Conservation (phyloP, 352 stramenopile genomes). For the Phytophthora sp. region DNA sequence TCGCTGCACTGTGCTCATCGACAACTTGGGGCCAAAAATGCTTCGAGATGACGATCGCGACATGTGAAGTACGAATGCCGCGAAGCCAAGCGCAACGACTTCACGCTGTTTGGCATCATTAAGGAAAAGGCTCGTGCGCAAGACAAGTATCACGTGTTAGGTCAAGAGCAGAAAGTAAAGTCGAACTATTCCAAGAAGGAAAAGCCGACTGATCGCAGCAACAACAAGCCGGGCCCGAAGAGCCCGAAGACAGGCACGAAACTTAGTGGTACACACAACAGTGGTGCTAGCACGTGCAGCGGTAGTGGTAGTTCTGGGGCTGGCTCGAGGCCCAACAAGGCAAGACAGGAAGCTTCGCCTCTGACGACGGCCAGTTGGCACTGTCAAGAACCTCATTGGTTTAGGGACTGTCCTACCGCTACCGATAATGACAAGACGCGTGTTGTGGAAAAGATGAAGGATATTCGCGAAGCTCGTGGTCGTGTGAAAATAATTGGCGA, state of each 20-base stretch:
- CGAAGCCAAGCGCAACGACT: conserved; percentile 17
- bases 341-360: background rate
- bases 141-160: conserved; percentile 14
- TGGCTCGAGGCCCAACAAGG: background rate
- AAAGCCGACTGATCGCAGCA: background rate
- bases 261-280: too few relatives aligned
- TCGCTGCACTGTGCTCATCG: conserved; percentile 9
- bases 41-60: background rate
- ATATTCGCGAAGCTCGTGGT: conserved; percentile 1
- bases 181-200: conserved; percentile 12
- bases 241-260: too few relatives aligned
- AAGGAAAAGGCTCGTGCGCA: conserved; percentile 17
- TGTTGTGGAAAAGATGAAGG: conserved; percentile 6
- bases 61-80: conserved; percentile 12
- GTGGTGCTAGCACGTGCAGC: background rate
- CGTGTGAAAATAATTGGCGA: background rate
- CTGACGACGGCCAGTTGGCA: conserved; percentile 7
- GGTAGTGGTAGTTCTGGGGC: too few relatives aligned
- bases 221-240: background rate
- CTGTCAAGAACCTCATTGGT: conserved; percentile 3
- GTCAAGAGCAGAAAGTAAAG: conserved; percentile 4
- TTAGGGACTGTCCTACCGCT: conserved; percentile 4
- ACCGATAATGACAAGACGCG: conserved; percentile 9
- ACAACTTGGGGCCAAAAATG: conserved; percentile 14
- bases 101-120: conserved; percentile 13